Conservation (phyloP, 495 filamentous ascomycete genomes). For the Annulohypoxylon stygium region DNA sequence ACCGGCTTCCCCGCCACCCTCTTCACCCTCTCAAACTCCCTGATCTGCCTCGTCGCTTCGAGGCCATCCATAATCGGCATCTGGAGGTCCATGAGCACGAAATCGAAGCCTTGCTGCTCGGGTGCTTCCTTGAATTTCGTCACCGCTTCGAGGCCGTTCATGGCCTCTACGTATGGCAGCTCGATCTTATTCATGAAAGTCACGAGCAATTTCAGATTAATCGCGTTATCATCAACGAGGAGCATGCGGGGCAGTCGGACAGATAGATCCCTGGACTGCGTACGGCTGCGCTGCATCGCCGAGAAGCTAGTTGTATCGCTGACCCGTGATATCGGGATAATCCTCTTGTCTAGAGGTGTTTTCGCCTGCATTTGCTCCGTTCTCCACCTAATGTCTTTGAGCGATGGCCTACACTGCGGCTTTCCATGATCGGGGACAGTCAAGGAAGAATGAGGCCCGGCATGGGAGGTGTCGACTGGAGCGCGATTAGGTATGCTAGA, state of each 20-base stretch:
- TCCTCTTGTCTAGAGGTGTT: constrained; percentile 1
- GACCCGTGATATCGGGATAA: not conserved
- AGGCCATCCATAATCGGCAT: constrained; percentile 78
- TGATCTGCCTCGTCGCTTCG: constrained; percentile 68
- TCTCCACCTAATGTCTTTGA: constrained; percentile 38
- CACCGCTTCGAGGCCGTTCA: constrained; percentile 61
- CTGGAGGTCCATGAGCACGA: constrained; percentile 74
- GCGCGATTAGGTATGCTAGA: not conserved
- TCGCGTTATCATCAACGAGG: constrained; percentile 80
- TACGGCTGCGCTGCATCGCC: constrained; percentile 8
- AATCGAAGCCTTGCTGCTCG: constrained; percentile 56
- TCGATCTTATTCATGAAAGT: constrained; percentile 68
- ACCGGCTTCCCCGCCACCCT: constrained; percentile 1
- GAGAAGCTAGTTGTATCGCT: not conserved
- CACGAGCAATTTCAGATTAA: constrained; percentile 78
- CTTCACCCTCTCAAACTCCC: constrained; percentile 61
- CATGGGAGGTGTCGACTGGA: not conserved
- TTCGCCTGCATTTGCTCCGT: constrained; percentile 28
- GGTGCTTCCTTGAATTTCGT: constrained; percentile 51
- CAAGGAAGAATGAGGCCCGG: constrained; percentile 22
- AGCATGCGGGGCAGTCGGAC: constrained; percentile 58
- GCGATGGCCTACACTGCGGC: constrained; percentile 23
- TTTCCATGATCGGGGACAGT: constrained; percentile 22
- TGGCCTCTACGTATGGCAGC: constrained; percentile 55
- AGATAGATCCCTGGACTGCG: constrained; percentile 13